Base-by-base conservation (phyloP, 2,329 filamentous ascomycete species). In the Scedosporium aurantiacum region DNA sequence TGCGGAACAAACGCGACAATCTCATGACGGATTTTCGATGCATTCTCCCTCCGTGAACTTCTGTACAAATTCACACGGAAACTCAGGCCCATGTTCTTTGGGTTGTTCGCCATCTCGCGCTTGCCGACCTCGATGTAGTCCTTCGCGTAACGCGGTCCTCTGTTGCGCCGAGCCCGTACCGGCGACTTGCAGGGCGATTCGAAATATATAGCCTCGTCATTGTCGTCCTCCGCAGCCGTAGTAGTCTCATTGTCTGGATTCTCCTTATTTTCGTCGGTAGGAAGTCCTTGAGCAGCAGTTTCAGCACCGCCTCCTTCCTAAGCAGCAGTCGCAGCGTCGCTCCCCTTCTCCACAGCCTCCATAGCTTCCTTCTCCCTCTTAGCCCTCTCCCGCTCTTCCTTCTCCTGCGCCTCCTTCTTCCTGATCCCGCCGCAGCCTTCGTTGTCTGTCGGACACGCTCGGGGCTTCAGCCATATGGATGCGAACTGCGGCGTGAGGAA, bases 381-480 rank as follows among this genome's bases (percentile, higher is more conserved):
- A 1, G 18, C 21, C 7, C 23, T 27, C 50, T 27, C 50, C 18
- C 3, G 18, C 12, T 27, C 50, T 6, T 23, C 23, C 7, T 54
- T 10, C 50, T 54, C 50, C 14, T 5, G 4, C 4, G 50, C 50
- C 27, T 41, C 37, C 58, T 50, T 54, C 45, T 41, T 47, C 8
- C 58, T 32, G n/a, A 60, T 37, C n/a, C 47, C 58, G 27, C 58
- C 58, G 47, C 58, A 60, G 4, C 47, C 28, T n/a, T 54, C 45
- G n/a, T 41, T 55, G 25, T 55, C 47, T n/a, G 58, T 41, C 28
- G 58, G 58, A 27, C 58, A 60, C 28, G 58, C 58, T 4, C 27
- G 21, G 5, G 58, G 58, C 45, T 18, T 27, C 6, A 55, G 47
- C 57, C 57, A 50, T 6, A 54, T 52, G 18, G 14, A 40, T 8